phyloP scores from a whole-genome alignment of 805 yeast species.

The Yarrowia deformans region DNA sequence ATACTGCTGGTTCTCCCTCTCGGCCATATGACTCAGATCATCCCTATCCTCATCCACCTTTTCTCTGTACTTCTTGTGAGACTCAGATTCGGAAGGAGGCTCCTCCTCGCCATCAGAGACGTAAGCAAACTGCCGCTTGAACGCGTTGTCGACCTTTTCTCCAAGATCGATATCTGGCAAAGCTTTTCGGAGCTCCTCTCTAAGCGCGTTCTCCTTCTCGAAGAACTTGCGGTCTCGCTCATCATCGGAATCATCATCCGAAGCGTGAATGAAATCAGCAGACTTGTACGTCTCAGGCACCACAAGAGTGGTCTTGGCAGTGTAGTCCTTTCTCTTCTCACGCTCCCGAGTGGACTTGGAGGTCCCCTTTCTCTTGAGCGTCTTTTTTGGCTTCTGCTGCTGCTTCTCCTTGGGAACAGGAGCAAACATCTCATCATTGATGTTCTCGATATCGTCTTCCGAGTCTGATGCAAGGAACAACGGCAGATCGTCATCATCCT shows the following conservation, averaged over 20 bases:
- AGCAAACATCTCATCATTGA: slow-evolving; percentile 8
- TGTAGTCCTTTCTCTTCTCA: not conserved
- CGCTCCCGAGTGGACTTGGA: not conserved
- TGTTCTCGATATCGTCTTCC: slow-evolving; percentile 40
- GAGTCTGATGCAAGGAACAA: slow-evolving; percentile 37
- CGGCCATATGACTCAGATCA: slow-evolving; percentile 20
- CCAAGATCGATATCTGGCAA: not conserved
- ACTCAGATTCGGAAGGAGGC: slow-evolving; percentile 1
- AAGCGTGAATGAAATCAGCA: slow-evolving; percentile 61
- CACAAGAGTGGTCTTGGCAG: not conserved
- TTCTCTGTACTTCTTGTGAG: not conserved
- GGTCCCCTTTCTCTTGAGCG: slow-evolving; percentile 17
- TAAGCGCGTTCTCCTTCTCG: slow-evolving; percentile 58
- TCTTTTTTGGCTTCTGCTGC: slow-evolving; percentile 38
- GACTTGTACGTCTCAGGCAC: slow-evolving; percentile 31
- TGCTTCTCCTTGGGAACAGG: slow-evolving; percentile 29
- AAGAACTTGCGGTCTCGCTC: slow-evolving; percentile 62
- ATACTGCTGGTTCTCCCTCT: not conserved
- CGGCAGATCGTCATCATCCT: not conserved
- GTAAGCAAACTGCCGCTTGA: not conserved
- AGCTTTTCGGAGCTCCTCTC: not conserved
- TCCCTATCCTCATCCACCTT: slow-evolving; percentile 11
- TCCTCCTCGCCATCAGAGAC: slow-evolving; percentile 11
- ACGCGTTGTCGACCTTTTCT: slow-evolving; percentile 1
- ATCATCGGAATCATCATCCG: slow-evolving; percentile 70